Evolutionary conservation across 2,329 filamentous ascomycete genomes (phyloP), one percentile per base, ranked within the genome.

Genomic region (Aspergillus ochraceus): DNA sequence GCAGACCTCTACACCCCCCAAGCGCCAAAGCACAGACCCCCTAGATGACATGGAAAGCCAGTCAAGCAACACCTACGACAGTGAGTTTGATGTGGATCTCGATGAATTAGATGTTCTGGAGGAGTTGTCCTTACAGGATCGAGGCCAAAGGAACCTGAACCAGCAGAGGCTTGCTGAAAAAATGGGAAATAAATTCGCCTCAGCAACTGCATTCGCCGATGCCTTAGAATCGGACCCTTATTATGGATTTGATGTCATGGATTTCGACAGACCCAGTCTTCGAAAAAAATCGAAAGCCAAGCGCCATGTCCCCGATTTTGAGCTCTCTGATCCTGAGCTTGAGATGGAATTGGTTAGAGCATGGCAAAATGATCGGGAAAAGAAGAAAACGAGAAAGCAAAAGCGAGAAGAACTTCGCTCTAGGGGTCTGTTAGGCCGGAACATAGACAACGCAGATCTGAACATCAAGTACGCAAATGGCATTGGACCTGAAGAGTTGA

Each of bases 191-290:
- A 62, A 67, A 42, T 87, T 86, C 67, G 82, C 83, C 17, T 80
- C 81, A 42, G 86, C 85, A 6, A 79, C 79, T 50, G 78, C 81
- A 17, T 81, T 88, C 66, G 85, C 84, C 3, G 85, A 86, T 69
- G 80, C 81, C 0, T 76, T 87, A 2, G 84, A 87, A n/a, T 75
- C 79, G 62, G 83, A 85, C 64, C 83, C 84, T 2, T 84, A 86
- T 61, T 86, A 89, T 61, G 90, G 87, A 9, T 88, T 97, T 64
- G 92, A 97, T 70, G 80, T 96, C 49, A 94, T 95, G 88, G 91
- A 96, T 69, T 91, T 90, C 77, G 84, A 90, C 17, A 83, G 88
- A 26, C 87, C 88, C 1, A 91, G 87, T 55, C 74, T 92, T 6
- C 84, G 82, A 57, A 86, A 83, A 62, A 88, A 86, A 69, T 80